Evolutionary conservation across 495 filamentous ascomycete species (phyloP), one percentile per base, ranked within the genome.

Genomic region (Aspergillus sclerotioniger): DNA sequence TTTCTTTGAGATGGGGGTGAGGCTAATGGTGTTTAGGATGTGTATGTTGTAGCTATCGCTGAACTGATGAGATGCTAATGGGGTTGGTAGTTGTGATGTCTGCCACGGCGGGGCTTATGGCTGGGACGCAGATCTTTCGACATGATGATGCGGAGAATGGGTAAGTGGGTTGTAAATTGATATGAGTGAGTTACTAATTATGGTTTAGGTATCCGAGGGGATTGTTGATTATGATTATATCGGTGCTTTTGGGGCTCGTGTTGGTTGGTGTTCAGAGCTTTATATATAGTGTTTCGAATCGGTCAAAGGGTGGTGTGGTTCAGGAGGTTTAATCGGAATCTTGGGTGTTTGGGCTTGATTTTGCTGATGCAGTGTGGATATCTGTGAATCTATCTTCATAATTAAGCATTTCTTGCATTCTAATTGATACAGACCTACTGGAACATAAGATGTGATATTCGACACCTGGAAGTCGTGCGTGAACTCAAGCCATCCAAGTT

Each of bases 51-150:
- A 29, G 44, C 32, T 13, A 8, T 21, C 33, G 6, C 16, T 2
- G 7, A 28, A 35, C 9, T n/a, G 7, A 41, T 20, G 8, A n/a
- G 20, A 16, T 28, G 25, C 60, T 67, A 51, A 60, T 17, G 8
- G 13, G 13, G 35, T 0, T 43, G 0, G 13, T 39, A 62, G 68
- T 66, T 44, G 70, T 73, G 4, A 71, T 73, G 68, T 53, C 57
- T 3, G 68, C 70, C 12, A 73, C 61, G 8, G 58, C 50, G 3
- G 70, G 70, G 0, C 46, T 71, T 1, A 68, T 73, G 65, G 68
- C 60, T 12, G 70, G 70, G 6, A 66, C 67, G 0, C 70, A 73
- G 32, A 69, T 71, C 13, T 73, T 73, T 28, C 63, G 65, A 0
- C 41, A 39, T 6, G 65, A 65, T 16, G 70, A 73, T 9, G 15